Percentiles rank a stretch among this genome's conserved stretches.
phyloP scores from a whole-genome alignment of 2,329 filamentous ascomycete species.

The Pseudocercospora vitis region DNA sequence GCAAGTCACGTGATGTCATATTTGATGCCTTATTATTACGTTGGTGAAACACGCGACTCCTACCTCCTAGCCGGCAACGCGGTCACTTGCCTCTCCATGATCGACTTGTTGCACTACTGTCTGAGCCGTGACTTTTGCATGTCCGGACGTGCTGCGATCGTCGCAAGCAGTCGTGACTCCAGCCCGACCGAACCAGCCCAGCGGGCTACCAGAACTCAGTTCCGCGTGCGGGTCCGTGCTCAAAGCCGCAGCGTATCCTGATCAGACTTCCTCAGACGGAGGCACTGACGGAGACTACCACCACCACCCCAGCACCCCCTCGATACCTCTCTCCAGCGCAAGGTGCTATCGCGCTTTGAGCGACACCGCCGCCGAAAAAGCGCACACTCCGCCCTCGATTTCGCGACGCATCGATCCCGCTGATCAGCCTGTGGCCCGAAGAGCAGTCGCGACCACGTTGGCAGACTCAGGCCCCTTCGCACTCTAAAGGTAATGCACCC shows the following conservation, averaged over 20 bases:
- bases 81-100: too few relatives aligned
- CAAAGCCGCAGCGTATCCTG: not conserved
- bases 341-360: constrained; percentile 16
- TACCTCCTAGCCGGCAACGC: too few relatives aligned
- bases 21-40: not conserved
- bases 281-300: not conserved
- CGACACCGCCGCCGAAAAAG: constrained; percentile 10
- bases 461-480: constrained; percentile 21
- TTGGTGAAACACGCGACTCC: not conserved
- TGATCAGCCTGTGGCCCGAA: constrained; percentile 14
- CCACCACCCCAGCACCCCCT: not conserved
- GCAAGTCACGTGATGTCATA: constrained; percentile 5
- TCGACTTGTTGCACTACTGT: too few relatives aligned
- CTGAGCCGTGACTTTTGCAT: not conserved
- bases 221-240: too few relatives aligned
- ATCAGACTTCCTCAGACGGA: too few relatives aligned
- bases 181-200: too few relatives aligned
- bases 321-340: constrained; percentile 12
- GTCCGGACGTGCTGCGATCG: too few relatives aligned
- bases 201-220: too few relatives aligned
- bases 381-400: constrained; percentile 13
- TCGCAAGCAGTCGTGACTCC: not conserved
- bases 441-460: constrained; percentile 19
- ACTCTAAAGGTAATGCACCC: constrained; percentile 18
- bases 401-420: constrained; percentile 9